Evolutionary conservation across 306 rosid genomes (phyloP).

Genomic region (Cicer judaicum): DNA sequence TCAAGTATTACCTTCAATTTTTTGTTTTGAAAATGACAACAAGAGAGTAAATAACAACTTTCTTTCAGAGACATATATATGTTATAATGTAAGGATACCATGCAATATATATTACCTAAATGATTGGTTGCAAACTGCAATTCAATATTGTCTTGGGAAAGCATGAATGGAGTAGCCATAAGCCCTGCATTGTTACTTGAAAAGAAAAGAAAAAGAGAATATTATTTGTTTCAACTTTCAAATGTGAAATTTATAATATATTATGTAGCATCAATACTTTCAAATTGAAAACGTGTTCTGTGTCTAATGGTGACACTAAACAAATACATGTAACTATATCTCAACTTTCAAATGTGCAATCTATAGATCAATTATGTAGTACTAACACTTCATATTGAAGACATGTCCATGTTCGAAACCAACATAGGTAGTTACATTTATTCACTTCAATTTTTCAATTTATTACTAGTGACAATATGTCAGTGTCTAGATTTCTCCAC

Average conservation of each 20-base stretch:
- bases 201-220: conserved; percentile 41
- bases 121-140: conserved; percentile 89
- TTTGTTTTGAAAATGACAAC: not conserved
- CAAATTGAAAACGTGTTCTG: too few species aligned
- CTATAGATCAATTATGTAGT: too few species aligned
- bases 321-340: too few species aligned
- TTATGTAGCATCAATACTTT: too few species aligned
- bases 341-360: too few species aligned
- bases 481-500: too few species aligned
- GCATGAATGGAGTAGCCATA: conserved; percentile 76
- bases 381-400: too few species aligned
- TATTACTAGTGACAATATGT: too few species aligned
- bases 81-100: conserved; percentile 15
- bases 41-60: conserved; percentile 6
- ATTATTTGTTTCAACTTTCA: conserved; percentile 31
- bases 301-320: too few species aligned
- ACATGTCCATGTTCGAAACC: too few species aligned
- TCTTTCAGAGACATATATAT: conserved; percentile 7
- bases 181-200: conserved; percentile 87
- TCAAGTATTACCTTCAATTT: not conserved
- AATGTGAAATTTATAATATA: conserved; percentile 9
- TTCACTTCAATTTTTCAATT: too few species aligned
- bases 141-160: conserved; percentile 73
- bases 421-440: too few species aligned
- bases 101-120: conserved; percentile 53